These are phyloP conservation scores for Linanthus parryae DNA, from an alignment of 148 eudicot species.

Conservation along the genomic window DNA sequence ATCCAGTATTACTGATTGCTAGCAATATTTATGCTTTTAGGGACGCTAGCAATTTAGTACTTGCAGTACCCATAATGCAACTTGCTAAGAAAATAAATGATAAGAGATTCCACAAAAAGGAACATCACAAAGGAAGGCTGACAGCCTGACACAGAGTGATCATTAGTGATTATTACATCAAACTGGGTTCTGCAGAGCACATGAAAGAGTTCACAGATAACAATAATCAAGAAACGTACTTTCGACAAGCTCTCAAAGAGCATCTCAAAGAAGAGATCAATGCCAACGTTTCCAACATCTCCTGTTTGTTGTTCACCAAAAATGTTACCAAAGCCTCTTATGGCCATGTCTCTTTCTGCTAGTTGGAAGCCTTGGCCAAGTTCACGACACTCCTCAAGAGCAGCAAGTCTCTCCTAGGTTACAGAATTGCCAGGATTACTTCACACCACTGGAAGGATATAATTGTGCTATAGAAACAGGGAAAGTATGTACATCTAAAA, in stretches of 20 bases:
- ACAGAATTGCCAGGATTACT: conserved; percentile 9
- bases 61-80: not conserved
- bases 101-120: not conserved
- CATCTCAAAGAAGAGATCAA: conserved; percentile 95
- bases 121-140: not conserved
- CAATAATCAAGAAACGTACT: conserved; percentile 33
- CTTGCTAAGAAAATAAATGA: not conserved
- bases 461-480: not conserved
- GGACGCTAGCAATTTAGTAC: not conserved
- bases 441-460: not conserved
- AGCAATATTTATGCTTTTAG: not conserved
- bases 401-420: conserved; percentile 81
- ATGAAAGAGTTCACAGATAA: too few species aligned
- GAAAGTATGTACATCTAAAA: not conserved
- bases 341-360: conserved; percentile 98
- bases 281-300: conserved; percentile 94
- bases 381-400: conserved; percentile 91
- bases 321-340: conserved; percentile 97
- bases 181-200: not conserved
- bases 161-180: not conserved
- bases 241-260: conserved; percentile 93
- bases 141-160: conserved; percentile 1
- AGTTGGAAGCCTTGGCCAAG: conserved; percentile 99
- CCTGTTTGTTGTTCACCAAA: conserved; percentile 99
- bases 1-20: not conserved